A percentile compares a stretch with the other conserved stretches of the same genome.
Evolutionary conservation across 1,284 basidiomycete genomes (phyloP).

Genomic region (Neotropicomus parvogracilis): DNA sequence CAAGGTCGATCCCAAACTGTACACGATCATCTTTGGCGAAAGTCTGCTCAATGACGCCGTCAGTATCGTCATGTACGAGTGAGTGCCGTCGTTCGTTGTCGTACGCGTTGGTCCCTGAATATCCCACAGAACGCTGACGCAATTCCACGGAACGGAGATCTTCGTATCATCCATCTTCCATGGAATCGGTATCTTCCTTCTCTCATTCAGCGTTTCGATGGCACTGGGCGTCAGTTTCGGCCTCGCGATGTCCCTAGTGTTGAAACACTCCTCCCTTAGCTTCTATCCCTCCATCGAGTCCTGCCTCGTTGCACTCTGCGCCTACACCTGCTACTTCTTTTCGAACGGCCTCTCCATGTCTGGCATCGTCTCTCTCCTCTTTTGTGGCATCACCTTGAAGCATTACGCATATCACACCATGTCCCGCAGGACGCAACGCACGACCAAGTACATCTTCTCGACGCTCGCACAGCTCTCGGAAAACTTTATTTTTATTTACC

Average conservation of each 20-base stretch:
- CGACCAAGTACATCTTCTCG: constrained; percentile 94
- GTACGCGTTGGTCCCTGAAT: constrained; percentile 11
- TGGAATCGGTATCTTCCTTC: constrained; percentile 92
- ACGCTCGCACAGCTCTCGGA: constrained; percentile 92
- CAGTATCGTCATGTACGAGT: constrained; percentile 99
- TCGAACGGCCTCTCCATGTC: constrained; percentile 93
- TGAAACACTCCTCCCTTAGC: constrained; percentile 91
- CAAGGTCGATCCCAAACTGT: constrained; percentile 98
- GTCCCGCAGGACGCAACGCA: constrained; percentile 90
- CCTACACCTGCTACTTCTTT: constrained; percentile 99
- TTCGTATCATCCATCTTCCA: constrained; percentile 89
- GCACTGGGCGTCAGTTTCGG: constrained; percentile 90
- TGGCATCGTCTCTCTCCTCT: constrained; percentile 95
- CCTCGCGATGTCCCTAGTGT: constrained; percentile 83
- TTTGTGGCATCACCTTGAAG: constrained; percentile 98
- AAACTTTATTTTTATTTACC: constrained; percentile 99
- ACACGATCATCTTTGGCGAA: constrained; percentile 97
- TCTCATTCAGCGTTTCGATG: constrained; percentile 95
- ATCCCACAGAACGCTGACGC: constrained; percentile 73
- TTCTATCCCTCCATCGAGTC: constrained; percentile 91
- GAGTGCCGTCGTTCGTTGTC: constrained; percentile 39
- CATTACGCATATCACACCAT: constrained; percentile 99
- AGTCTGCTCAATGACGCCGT: constrained; percentile 97
- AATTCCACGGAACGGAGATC: constrained; percentile 89
- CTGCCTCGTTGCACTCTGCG: constrained; percentile 90